Evolutionary conservation across 441 rosid genomes (phyloP).

Genomic region (Isatis lusitanica): DNA sequence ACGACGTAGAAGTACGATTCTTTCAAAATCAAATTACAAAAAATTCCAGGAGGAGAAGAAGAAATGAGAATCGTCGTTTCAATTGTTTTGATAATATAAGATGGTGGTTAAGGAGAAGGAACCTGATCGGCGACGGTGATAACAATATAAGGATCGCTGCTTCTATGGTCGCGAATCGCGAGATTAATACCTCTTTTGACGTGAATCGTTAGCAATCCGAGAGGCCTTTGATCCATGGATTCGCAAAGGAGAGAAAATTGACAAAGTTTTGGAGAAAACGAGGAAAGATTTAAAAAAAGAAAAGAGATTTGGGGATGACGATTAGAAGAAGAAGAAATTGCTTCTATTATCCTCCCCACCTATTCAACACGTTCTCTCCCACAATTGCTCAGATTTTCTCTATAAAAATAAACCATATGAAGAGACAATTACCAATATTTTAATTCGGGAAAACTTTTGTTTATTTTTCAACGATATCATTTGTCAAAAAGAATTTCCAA

Average conservation of each 20-base stretch:
- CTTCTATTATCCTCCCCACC: conserved; percentile 13
- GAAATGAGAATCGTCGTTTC: not conserved
- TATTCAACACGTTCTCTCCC: conserved; percentile 31
- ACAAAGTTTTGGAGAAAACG: not conserved
- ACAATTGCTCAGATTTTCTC: not conserved
- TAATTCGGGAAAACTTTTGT: not conserved
- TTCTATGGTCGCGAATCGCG: conserved; percentile 48
- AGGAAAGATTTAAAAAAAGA: not conserved
- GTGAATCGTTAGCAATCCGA: conserved; percentile 43
- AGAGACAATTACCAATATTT: not conserved
- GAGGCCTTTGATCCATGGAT: conserved; percentile 41
- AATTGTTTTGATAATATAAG: not conserved
- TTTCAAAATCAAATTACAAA: not conserved
- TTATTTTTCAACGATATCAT: not conserved
- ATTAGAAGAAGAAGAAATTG: not conserved
- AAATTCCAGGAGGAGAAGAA: not conserved
- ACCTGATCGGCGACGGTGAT: conserved; percentile 48
- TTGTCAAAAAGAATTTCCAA: not conserved
- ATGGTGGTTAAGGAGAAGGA: not conserved
- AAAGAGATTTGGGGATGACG: not conserved
- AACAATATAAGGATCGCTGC: conserved; percentile 58
- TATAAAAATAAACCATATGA: not conserved
- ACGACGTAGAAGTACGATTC: not conserved
- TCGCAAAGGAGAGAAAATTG: not conserved
- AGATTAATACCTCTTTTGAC: conserved; percentile 50